Evolutionary conservation across 257 asterid species (phyloP), one percentile per base, ranked within the genome.

Genomic region (Solanum sparsipilum): DNA sequence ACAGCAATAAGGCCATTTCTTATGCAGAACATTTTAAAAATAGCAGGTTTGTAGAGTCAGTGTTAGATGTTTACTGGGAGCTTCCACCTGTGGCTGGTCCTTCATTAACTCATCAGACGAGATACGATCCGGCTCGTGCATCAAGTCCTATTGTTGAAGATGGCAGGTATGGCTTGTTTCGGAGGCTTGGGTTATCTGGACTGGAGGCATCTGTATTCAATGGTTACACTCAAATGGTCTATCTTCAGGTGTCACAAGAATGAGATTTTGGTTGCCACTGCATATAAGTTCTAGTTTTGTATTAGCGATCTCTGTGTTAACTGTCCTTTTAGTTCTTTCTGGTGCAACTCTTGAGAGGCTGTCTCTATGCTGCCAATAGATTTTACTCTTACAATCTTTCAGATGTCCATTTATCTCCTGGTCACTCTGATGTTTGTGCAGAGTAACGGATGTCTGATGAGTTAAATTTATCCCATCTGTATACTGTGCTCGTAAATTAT

Each of bases 221-320:
- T 46, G 99, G 99, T 34, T 97, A 96, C 91, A 97, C 99, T n/a
- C 99, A 97, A 87, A 95, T 97, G 99, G 99, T 96, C 21, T 96
- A 96, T 87, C 93, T 97, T 89, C 95, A 94, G 94, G 94, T 97
- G 84, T 96, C 91, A 84, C 92, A 91, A 9, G 92, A 91, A 32
- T 89, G 71, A 82, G 86, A 82, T 82, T 82, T 48, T 46, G 41
- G 44, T 48, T 82, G 41, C 86, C 70, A 48, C 86, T 48, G 86
- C 86, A 82, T 48, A 48, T 82, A 82, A 10, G 86, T 82, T 48
- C 71, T 82, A 29, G 71, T 48, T 82, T 48, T 82, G 70, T 82
- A 82, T 29, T 31, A 29, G 21, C 9, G 12, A 31, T 48, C 44
- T 18, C 86, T 48, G 29, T 52, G 58, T 82, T 31, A 48, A 31